These are phyloP conservation scores for Yarrowia alimentaria DNA, from an alignment of 805 yeast species.

Conservation along the genomic window DNA sequence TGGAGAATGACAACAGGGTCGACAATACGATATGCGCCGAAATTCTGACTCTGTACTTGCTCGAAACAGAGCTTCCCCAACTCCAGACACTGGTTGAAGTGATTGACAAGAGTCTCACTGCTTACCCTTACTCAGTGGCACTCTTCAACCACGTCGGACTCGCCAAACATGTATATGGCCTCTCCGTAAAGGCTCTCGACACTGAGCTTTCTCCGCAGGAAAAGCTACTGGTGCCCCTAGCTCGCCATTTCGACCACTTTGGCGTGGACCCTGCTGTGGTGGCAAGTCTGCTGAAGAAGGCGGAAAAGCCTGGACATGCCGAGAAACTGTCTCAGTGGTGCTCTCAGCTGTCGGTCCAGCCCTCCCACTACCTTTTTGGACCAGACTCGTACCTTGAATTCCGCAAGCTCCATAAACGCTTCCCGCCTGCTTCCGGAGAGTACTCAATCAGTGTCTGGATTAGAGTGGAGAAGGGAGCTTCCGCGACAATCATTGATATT, in stretches of 20 bases:
- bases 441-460: constrained; percentile 20
- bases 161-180: constrained; percentile 4
- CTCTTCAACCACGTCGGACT: constrained; percentile 10
- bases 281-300: constrained; percentile 6
- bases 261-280: constrained; percentile 17
- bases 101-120: background rate
- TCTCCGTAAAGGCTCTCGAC: constrained; percentile 4
- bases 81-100: background rate
- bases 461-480: background rate
- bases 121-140: constrained; percentile 8
- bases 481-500: constrained; percentile 17
- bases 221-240: background rate
- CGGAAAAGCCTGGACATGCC: constrained; percentile 13
- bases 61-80: background rate
- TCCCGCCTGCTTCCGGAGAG: constrained; percentile 25
- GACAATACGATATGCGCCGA: constrained; percentile 17
- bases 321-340: constrained; percentile 9
- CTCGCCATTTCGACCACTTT: constrained; percentile 1
- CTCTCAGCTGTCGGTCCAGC: constrained; percentile 3
- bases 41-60: constrained; percentile 13
- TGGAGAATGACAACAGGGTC: constrained; percentile 4
- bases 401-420: constrained; percentile 9
- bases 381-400: constrained; percentile 6
- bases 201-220: background rate
- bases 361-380: constrained; percentile 11